Conservation (phyloP, 164 flowering plant species). For the Hamamelis virginiana region DNA sequence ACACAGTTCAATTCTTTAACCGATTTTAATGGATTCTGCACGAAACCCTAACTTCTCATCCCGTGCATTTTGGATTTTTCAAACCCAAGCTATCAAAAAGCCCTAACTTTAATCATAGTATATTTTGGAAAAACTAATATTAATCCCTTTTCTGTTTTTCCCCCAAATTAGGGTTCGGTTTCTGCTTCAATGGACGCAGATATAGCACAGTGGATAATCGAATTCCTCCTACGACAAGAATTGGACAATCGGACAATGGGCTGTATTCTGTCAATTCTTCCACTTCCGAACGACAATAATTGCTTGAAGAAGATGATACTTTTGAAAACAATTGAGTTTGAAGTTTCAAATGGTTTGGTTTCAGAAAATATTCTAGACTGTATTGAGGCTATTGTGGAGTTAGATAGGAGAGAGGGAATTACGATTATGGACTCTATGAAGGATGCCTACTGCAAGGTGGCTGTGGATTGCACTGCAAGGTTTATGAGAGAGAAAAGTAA, state of each 20-base stretch:
- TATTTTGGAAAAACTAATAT: background rate
- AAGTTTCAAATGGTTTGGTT: slow-evolving; percentile 23
- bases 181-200: slow-evolving; percentile 29
- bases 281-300: slow-evolving; percentile 24
- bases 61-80: no score
- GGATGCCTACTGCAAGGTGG: slow-evolving; percentile 55
- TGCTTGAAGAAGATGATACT: slow-evolving; percentile 39
- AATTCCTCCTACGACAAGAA: slow-evolving; percentile 49
- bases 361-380: slow-evolving; percentile 45
- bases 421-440: slow-evolving; percentile 34
- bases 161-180: slow-evolving; percentile 4
- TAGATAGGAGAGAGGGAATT: slow-evolving; percentile 25
- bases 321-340: slow-evolving; percentile 39
- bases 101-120: no score
- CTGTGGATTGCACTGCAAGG: slow-evolving; percentile 51
- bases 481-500: slow-evolving; percentile 23
- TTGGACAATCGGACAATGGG: slow-evolving; percentile 18
- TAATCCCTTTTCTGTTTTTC: background rate
- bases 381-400: slow-evolving; percentile 42
- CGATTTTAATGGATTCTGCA: no score
- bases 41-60: no score
- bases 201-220: slow-evolving; percentile 49
- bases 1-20: no score
- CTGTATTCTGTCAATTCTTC: slow-evolving; percentile 31
- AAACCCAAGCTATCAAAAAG: no score